Evolutionary conservation across 768 basidiomycete species (phyloP).

Genomic region (Asterophora parasitica): DNA sequence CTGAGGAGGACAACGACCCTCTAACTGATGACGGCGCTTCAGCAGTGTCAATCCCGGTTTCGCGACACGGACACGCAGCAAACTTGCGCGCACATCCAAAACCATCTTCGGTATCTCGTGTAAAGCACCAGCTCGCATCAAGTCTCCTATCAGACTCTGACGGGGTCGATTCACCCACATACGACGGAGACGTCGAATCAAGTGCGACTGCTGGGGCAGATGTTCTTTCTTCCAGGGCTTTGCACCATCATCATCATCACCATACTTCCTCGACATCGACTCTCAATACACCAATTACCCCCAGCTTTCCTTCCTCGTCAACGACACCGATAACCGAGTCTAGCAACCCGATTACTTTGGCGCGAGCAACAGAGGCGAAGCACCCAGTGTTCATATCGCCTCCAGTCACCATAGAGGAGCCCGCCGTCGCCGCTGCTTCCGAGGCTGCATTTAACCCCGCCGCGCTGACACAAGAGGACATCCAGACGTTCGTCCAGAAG

Average conservation of each 20-base stretch:
- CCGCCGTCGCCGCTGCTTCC: constrained; percentile 34
- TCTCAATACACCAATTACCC: constrained; percentile 39
- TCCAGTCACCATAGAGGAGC: constrained; percentile 32
- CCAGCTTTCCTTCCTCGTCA: constrained; percentile 20
- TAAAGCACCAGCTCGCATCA: constrained; percentile 51
- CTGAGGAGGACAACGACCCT: constrained; percentile 86
- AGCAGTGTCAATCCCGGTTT: constrained; percentile 41
- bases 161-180: constrained; percentile 81
- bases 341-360: constrained; percentile 18
- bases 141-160: constrained; percentile 62
- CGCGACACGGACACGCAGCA: constrained; percentile 23
- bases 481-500: constrained; percentile 67
- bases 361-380: constrained; percentile 19
- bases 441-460: constrained; percentile 56
- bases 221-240: constrained; percentile 25
- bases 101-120: constrained; percentile 21
- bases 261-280: constrained; percentile 51
- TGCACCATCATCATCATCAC: constrained; percentile 32
- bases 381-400: constrained; percentile 32
- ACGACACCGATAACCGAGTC: constrained; percentile 22
- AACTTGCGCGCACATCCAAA: constrained; percentile 28
- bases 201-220: constrained; percentile 59
- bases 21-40: constrained; percentile 71
- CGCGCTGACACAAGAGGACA: constrained; percentile 67
- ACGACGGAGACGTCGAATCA: constrained; percentile 87